Conservation (phyloP, 805 yeast genomes). For the Pichia ethanolica region DNA sequence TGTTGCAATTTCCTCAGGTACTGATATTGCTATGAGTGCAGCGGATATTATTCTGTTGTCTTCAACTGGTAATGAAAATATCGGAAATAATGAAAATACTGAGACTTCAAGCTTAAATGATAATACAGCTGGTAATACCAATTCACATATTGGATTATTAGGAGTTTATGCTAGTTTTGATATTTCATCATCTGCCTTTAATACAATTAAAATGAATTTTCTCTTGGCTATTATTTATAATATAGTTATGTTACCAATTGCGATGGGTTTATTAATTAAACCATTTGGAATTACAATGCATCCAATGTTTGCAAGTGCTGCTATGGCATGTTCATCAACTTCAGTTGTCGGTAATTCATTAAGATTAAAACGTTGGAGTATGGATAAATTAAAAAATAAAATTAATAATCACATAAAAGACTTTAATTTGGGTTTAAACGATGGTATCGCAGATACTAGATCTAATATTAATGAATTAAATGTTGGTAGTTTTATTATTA, state of each 20-base stretch:
- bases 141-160: constrained; percentile 9
- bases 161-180: constrained; percentile 59
- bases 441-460: constrained; percentile 3
- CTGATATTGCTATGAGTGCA: constrained; percentile 95
- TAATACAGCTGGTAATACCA: not conserved
- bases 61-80: constrained; percentile 18
- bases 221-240: constrained; percentile 85
- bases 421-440: constrained; percentile 12
- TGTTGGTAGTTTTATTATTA: constrained; percentile 1
- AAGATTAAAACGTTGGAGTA: constrained; percentile 57
- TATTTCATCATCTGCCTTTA: constrained; percentile 62
- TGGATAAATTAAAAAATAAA: not conserved
- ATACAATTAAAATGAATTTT: constrained; percentile 71
- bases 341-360: constrained; percentile 82
- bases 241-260: constrained; percentile 79
- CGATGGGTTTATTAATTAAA: constrained; percentile 78
- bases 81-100: not conserved
- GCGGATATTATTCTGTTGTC: constrained; percentile 81
- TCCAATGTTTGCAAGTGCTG: constrained; percentile 83
- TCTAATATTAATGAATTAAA: not conserved
- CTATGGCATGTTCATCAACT: constrained; percentile 90
- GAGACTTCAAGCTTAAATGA: not conserved
- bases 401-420: not conserved
- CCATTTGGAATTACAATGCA: constrained; percentile 73
- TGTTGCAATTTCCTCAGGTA: constrained; percentile 84